Conservation (phyloP, 495 filamentous ascomycete species). For the Penicillium desertorum region DNA sequence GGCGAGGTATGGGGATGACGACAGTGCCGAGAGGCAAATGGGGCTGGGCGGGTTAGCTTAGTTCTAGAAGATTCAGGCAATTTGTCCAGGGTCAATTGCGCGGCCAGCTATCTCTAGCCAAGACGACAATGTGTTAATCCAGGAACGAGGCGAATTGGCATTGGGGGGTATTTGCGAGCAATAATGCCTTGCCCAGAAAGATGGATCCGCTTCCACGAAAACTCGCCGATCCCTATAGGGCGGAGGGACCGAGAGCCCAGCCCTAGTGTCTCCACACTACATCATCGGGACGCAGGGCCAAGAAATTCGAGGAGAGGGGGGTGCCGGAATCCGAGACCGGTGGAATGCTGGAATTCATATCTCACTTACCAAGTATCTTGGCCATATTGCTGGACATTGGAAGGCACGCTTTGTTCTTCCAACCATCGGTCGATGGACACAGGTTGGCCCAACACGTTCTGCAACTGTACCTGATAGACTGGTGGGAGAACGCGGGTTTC, state of each 20-base stretch:
- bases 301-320: slow-evolving; percentile 11
- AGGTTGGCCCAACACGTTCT: slow-evolving; percentile 10
- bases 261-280: slow-evolving; percentile 35
- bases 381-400: slow-evolving; percentile 23
- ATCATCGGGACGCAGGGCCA: slow-evolving; percentile 27
- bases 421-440: slow-evolving; percentile 34
- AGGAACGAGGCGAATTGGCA: slow-evolving; percentile 3
- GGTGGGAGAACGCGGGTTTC: slow-evolving; percentile 8
- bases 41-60: slow-evolving; percentile 16
- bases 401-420: slow-evolving; percentile 26
- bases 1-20: slow-evolving; percentile 27
- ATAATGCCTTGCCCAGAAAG: slow-evolving; percentile 10
- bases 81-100: background rate
- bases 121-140: background rate
- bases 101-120: background rate
- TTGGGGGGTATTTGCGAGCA: background rate
- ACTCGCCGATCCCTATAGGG: slow-evolving; percentile 16
- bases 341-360: slow-evolving; percentile 1
- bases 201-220: background rate
- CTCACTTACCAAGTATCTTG: slow-evolving; percentile 37
- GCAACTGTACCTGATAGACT: slow-evolving; percentile 10
- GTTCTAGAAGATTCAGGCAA: slow-evolving; percentile 8
- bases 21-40: slow-evolving; percentile 31
- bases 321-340: slow-evolving; percentile 2
- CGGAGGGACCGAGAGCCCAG: slow-evolving; percentile 19